phyloP scores from a whole-genome alignment of 2,329 filamentous ascomycete genomes.

The Phyllosticta paracitricarpa region DNA sequence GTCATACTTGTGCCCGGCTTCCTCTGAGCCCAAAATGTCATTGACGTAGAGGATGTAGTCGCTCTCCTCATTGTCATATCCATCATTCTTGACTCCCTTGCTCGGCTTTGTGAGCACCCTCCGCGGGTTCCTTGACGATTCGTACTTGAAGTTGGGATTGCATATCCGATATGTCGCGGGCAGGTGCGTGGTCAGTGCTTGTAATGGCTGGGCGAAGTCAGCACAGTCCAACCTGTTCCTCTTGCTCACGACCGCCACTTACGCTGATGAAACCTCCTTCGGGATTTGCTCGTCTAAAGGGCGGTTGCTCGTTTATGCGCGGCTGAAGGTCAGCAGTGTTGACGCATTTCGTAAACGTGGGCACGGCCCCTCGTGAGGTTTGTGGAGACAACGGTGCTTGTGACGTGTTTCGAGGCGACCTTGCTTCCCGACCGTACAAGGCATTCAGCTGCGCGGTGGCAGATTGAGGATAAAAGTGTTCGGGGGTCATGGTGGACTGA shows the following conservation, averaged over 20 bases:
- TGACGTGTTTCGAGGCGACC: constrained; percentile 39
- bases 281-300: constrained; percentile 86
- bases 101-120: constrained; percentile 95
- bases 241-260: constrained; percentile 29
- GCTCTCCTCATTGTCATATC: constrained; percentile 97
- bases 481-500: constrained; percentile 56
- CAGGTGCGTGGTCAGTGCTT: constrained; percentile 87
- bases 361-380: constrained; percentile 57
- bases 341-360: constrained; percentile 75
- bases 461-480: constrained; percentile 63
- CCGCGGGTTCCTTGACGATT: constrained; percentile 91
- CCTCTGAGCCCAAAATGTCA: constrained; percentile 93
- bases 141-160: constrained; percentile 97
- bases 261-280: constrained; percentile 98
- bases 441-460: constrained; percentile 62
- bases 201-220: constrained; percentile 60
- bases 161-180: constrained; percentile 96
- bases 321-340: constrained; percentile 66
- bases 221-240: not conserved
- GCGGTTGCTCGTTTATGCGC: constrained; percentile 75
- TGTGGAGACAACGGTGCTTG: constrained; percentile 39
- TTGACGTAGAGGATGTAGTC: constrained; percentile 99
- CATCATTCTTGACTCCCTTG: constrained; percentile 97
- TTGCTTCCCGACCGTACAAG: constrained; percentile 46
- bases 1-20: constrained; percentile 87